phyloP scores from a whole-genome alignment of 441 rosid species.

The Populus hybrid region DNA sequence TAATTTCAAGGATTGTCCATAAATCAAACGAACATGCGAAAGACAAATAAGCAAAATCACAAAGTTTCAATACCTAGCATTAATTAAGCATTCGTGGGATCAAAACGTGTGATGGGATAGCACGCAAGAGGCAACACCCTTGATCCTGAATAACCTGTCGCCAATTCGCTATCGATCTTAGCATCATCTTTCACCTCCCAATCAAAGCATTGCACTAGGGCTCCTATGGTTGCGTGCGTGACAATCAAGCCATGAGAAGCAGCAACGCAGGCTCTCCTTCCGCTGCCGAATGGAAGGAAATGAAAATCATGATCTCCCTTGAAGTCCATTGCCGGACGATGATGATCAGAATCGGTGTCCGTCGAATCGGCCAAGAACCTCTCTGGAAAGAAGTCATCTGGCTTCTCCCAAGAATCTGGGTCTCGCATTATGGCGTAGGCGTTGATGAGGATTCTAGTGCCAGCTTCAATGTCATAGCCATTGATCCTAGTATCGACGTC shows the following conservation, averaged over 20 bases:
- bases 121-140: conserved; percentile 31
- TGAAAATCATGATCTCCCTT: conserved; percentile 28
- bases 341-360: neutral
- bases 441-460: conserved; percentile 39
- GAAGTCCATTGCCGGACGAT: conserved; percentile 7
- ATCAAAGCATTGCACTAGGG: conserved; percentile 44
- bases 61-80: neutral
- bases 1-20: too few species aligned
- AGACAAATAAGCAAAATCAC: neutral
- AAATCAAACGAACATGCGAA: neutral
- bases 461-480: conserved; percentile 35
- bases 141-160: conserved; percentile 28
- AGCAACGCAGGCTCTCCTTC: conserved; percentile 33
- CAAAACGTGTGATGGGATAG: conserved; percentile 22
- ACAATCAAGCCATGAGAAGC: conserved; percentile 20
- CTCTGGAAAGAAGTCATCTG: conserved; percentile 39
- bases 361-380: conserved; percentile 25
- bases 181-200: conserved; percentile 32
- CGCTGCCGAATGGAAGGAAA: conserved; percentile 42
- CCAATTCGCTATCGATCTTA: conserved; percentile 12
- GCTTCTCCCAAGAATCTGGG: conserved; percentile 16
- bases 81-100: conserved; percentile 16
- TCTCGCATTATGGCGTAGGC: conserved; percentile 47
- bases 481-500: conserved; percentile 33
- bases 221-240: conserved; percentile 31